Percentiles rank a stretch among this genome's conserved stretches.
Evolutionary conservation across 2,329 filamentous ascomycete genomes (phyloP).

Genomic region (Scedosporium minutisporum): DNA sequence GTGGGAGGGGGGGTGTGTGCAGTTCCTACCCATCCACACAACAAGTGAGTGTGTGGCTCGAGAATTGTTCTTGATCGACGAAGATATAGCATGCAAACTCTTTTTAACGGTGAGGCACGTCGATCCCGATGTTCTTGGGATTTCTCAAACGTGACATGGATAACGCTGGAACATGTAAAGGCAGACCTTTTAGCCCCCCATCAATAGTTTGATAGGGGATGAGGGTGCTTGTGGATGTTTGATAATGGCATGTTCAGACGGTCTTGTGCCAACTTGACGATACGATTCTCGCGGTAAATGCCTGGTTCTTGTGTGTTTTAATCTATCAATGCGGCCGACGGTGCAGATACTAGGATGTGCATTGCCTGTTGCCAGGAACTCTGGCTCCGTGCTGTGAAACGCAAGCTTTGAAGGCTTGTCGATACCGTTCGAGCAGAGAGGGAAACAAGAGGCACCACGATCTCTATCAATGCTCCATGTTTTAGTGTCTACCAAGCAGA

Average conservation of each 20-base stretch:
- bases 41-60: background rate
- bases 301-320: no score
- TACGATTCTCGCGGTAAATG: no score
- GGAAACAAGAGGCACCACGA: background rate
- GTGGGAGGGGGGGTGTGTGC: no score
- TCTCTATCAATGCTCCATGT: background rate
- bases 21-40: no score
- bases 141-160: background rate
- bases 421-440: background rate
- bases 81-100: background rate
- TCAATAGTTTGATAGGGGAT: background rate
- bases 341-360: background rate
- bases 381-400: background rate
- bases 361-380: background rate
- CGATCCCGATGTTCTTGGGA: background rate
- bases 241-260: background rate
- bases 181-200: background rate
- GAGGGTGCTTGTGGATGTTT: background rate
- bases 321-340: no score
- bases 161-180: background rate
- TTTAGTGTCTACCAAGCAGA: background rate
- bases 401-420: background rate
- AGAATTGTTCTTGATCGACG: background rate
- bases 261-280: background rate
- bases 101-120: background rate